Evolutionary conservation across 2,329 filamentous ascomycete genomes (phyloP).

Genomic region (Epichloe coenophiala): DNA sequence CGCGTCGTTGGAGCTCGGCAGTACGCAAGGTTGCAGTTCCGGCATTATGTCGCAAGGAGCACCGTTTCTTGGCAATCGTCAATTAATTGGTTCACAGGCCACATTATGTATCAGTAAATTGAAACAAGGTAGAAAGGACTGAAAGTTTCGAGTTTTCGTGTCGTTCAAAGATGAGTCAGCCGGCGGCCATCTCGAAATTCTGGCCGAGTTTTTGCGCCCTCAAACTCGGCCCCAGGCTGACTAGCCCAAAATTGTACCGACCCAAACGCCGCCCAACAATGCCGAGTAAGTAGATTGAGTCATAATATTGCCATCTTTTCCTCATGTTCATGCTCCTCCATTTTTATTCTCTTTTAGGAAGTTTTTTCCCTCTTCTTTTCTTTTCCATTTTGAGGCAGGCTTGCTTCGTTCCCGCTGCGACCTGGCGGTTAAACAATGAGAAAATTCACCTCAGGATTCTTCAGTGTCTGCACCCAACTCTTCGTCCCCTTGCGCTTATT

Average conservation of each 20-base stretch:
- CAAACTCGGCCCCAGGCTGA: not conserved
- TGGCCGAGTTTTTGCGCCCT: not conserved
- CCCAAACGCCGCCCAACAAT: not conserved
- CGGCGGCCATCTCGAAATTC: not conserved
- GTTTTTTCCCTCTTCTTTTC: not conserved
- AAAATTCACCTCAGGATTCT: slow-evolving; percentile 27
- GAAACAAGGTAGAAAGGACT: not conserved
- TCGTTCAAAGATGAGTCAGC: not conserved
- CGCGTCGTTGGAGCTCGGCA: not conserved
- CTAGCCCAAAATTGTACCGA: not conserved
- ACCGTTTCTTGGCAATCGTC: not conserved
- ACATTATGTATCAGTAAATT: not conserved
- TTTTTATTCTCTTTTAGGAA: not conserved
- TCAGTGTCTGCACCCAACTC: slow-evolving; percentile 32
- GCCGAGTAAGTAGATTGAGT: not conserved
- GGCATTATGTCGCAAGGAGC: not conserved
- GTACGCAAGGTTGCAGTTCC: too few species aligned
- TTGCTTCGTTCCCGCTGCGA: not conserved
- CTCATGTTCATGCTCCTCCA: too few species aligned
- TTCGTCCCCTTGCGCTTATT: slow-evolving; percentile 14
- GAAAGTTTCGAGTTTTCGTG: not conserved
- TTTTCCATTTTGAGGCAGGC: not conserved
- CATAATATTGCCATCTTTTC: not conserved
- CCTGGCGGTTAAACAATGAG: slow-evolving; percentile 23
- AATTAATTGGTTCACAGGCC: not conserved